A percentile compares a stretch with the other conserved stretches of the same genome.
These are phyloP conservation scores for Cyclotella kingstonii DNA, from an alignment of 108 stramenopile species.

Conservation along the genomic window DNA sequence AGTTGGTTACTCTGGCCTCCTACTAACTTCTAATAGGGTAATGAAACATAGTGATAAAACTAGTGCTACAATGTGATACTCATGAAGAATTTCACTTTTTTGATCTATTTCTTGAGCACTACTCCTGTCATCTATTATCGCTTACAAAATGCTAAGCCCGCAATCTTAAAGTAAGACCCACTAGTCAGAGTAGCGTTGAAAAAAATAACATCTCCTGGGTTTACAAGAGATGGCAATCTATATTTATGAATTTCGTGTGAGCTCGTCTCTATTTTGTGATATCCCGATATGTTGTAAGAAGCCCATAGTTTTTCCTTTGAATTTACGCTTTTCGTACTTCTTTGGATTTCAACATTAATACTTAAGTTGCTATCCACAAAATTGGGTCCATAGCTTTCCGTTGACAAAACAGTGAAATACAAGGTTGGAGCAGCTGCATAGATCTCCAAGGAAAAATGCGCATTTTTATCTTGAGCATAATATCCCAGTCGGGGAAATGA, in stretches of 20 bases:
- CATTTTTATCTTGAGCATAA: constrained; percentile 15
- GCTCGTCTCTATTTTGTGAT: constrained; percentile 36
- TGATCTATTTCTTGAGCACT: too few species aligned
- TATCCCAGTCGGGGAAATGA: constrained; percentile 14
- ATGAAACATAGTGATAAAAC: too few species aligned
- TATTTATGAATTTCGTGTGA: constrained; percentile 33
- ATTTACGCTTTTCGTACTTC: too few species aligned
- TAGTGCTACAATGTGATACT: too few species aligned
- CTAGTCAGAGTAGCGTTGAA: constrained; percentile 25
- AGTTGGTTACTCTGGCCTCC: too few species aligned
- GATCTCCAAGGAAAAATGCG: constrained; percentile 21
- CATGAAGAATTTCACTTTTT: too few species aligned
- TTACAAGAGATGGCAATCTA: constrained; percentile 25
- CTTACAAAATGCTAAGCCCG: constrained; percentile 37
- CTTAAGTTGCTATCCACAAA: constrained; percentile 11
- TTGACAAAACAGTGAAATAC: constrained; percentile 26
- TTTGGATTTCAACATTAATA: not conserved
- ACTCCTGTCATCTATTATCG: constrained; percentile 1
- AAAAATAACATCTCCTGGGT: constrained; percentile 25
- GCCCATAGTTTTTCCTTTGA: not conserved
- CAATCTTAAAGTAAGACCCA: constrained; percentile 42
- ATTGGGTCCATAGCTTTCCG: constrained; percentile 26
- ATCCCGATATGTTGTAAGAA: constrained; percentile 22
- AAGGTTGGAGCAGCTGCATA: constrained; percentile 5
- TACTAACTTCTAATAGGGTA: too few species aligned